A percentile compares a stretch with the other conserved stretches of the same genome.
Evolutionary conservation across 768 basidiomycete genomes (phyloP).

Genomic region (Crucibulum laeve): DNA sequence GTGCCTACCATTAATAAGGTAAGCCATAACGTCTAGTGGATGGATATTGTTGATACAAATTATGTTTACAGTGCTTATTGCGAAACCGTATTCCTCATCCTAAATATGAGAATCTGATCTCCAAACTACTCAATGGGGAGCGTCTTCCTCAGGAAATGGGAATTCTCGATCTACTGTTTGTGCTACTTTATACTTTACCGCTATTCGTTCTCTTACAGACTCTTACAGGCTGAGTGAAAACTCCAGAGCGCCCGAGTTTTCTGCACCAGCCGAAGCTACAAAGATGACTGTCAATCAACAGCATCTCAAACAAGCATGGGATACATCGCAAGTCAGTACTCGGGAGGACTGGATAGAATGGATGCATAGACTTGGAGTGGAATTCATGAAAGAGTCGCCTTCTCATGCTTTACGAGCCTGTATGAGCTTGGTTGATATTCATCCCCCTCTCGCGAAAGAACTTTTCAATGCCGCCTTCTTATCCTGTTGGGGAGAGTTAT

Average conservation of each 20-base stretch:
- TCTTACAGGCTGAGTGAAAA: conserved; percentile 47
- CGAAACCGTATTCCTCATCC: conserved; percentile 75
- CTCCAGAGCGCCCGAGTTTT: conserved; percentile 62
- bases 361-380: conserved; percentile 89
- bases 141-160: conserved; percentile 83
- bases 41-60: background rate
- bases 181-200: conserved; percentile 7
- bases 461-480: conserved; percentile 98
- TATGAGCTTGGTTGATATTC: conserved; percentile 88
- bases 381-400: conserved; percentile 97
- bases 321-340: conserved; percentile 69
- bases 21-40: background rate
- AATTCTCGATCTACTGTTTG: conserved; percentile 63
- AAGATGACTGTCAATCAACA: conserved; percentile 96
- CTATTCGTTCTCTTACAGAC: conserved; percentile 5
- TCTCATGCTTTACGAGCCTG: conserved; percentile 97
- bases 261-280: conserved; percentile 80
- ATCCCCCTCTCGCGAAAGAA: conserved; percentile 88
- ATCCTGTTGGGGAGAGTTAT: conserved; percentile 95
- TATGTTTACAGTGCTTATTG: conserved; percentile 54
- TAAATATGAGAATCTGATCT: conserved; percentile 84
- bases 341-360: conserved; percentile 93
- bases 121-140: conserved; percentile 89
- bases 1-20: conserved; percentile 97
- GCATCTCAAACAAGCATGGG: conserved; percentile 96